These are phyloP conservation scores for Irpex lacteus DNA, from an alignment of 1,284 basidiomycete genomes.

Conservation along the genomic window DNA sequence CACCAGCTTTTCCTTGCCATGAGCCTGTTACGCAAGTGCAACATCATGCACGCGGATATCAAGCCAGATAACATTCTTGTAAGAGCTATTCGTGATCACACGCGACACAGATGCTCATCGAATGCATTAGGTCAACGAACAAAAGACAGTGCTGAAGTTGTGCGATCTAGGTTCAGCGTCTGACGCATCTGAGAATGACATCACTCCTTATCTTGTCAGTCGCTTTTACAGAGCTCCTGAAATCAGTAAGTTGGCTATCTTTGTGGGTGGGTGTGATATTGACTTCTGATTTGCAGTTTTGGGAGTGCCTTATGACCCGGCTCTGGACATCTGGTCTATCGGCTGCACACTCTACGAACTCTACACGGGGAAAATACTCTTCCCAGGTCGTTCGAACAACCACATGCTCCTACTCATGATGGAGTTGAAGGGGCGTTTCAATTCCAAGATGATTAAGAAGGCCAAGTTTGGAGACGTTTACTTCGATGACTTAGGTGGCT, in stretches of 20 bases:
- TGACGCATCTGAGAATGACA: conserved; percentile 92
- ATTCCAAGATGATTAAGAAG: conserved; percentile 92
- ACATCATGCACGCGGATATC: conserved; percentile 97
- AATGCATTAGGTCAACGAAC: conserved; percentile 79
- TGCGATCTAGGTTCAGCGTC: conserved; percentile 97
- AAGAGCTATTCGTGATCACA: conserved; percentile 26
- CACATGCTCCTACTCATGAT: conserved; percentile 98
- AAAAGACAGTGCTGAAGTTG: conserved; percentile 91
- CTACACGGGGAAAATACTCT: conserved; percentile 97
- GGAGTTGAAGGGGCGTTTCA: conserved; percentile 95
- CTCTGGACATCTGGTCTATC: conserved; percentile 96
- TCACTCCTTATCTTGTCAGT: conserved; percentile 97
- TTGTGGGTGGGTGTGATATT: not conserved
- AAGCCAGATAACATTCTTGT: conserved; percentile 97
- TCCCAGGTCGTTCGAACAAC: conserved; percentile 96
- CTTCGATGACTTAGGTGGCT: conserved; percentile 90
- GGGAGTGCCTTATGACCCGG: conserved; percentile 91
- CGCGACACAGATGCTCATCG: conserved; percentile 9
- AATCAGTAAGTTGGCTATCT: conserved; percentile 71
- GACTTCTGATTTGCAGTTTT: conserved; percentile 59
- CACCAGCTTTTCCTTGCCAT: conserved; percentile 94
- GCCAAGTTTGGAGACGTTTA: conserved; percentile 89
- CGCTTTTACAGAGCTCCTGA: conserved; percentile 98
- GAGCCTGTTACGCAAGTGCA: conserved; percentile 82
- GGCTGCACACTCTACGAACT: conserved; percentile 98